These are phyloP conservation scores for Gnetum montanum DNA, from an alignment of 75 land plant genomes.

Conservation along the genomic window DNA sequence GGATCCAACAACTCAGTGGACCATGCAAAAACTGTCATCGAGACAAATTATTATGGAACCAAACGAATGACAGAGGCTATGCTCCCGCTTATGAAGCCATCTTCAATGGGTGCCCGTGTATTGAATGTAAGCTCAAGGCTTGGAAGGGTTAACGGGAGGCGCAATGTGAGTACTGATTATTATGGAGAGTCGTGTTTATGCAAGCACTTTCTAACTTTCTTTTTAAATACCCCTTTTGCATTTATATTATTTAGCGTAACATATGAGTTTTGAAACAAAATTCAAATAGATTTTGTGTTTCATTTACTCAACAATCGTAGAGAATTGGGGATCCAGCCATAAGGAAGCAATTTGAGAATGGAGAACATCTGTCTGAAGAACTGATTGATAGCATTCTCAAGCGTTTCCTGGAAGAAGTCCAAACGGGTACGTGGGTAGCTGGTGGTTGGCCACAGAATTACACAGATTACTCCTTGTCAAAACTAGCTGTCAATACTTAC, in stretches of 20 bases:
- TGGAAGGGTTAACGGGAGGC: slow-evolving; percentile 51
- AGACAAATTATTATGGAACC: slow-evolving; percentile 62
- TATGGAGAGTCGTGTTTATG: not conserved
- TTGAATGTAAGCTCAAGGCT: slow-evolving; percentile 65
- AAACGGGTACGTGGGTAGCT: slow-evolving; percentile 40
- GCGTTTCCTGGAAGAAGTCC: slow-evolving; percentile 54
- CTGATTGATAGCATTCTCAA: slow-evolving; percentile 43
- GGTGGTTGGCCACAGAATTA: slow-evolving; percentile 70
- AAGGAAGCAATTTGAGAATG: slow-evolving; percentile 36
- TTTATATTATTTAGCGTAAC: not conserved
- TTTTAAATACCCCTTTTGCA: not conserved
- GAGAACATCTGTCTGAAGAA: slow-evolving; percentile 46
- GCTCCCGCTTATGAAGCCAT: slow-evolving; percentile 68
- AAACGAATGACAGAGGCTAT: slow-evolving; percentile 53
- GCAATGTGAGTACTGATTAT: slow-evolving; percentile 34
- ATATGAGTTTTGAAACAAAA: not conserved
- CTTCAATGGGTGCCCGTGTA: slow-evolving; percentile 63
- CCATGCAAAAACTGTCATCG: slow-evolving; percentile 34
- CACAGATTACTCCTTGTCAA: slow-evolving; percentile 69
- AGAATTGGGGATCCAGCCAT: slow-evolving; percentile 32
- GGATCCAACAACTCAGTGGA: slow-evolving; percentile 52
- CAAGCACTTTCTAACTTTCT: not conserved
- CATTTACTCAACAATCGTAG: too few species aligned
- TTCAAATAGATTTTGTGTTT: too few species aligned
- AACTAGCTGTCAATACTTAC: slow-evolving; percentile 82